Base-by-base conservation (phyloP, 768 basidiomycete genomes). In the Pleurotus sapidus region DNA sequence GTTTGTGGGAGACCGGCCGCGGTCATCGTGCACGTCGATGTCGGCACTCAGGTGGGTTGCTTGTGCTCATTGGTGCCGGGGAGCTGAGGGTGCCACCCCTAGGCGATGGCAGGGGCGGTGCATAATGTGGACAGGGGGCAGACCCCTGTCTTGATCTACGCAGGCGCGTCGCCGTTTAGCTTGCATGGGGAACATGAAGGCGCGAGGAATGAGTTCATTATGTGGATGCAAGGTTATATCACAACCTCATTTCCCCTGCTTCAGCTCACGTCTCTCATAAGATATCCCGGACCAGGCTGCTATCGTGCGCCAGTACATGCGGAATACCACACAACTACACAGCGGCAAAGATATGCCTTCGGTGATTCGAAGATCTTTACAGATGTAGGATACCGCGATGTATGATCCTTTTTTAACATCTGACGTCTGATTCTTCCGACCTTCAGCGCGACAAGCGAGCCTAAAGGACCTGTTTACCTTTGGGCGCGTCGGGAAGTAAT, bases 281-380 rank as follows among this genome's bases (percentile, higher is more conserved):
- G 86, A 89, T 67, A 75, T 84, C 5, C 83, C 83, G n/a, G 89
- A 90, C 64, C 89, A 91, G 62, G 63, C 86, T 1, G 75, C 80
- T 3, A 89, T 90, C 54, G 80, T 89, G 24, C 80, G 89, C 1
- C 87, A 88, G 63, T 91, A 90, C 66, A 90, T 89, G 88, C 76
- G 87, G 8, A 80, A 81, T 63, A 79, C 83, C 0, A 76, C 79
- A 0, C 84, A 89, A 58, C 80, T 91, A 2, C 61, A 76, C 25
- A 84, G 82, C 57, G 79, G 80, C 0, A 77, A 72, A 59, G 85
- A 78, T 37, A 72, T 81, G 5, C 70, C 82, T 4, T 74, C 82
- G 57, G 69, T 77, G 1, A 72, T 89, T 4, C 72, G 80, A 42
- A 76, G 89, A 23, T 81, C 85, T 0, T 65, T 89, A 49, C 87